A percentile compares a stretch with the other conserved stretches of the same genome.
These are phyloP conservation scores for Amaranthus palmeri DNA, from an alignment of 148 eudicot genomes.

Conservation along the genomic window DNA sequence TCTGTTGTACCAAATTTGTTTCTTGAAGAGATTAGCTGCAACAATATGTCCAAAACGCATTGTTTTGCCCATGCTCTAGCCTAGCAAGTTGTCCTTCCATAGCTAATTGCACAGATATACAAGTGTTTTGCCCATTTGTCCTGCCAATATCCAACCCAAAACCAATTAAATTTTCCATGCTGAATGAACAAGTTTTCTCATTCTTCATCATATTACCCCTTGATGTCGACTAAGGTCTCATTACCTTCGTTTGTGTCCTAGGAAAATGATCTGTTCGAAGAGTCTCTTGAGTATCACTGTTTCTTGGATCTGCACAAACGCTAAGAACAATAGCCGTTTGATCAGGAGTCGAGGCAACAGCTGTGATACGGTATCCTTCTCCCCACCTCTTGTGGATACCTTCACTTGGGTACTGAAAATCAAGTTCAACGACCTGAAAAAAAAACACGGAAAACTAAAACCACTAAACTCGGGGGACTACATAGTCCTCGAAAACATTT, in stretches of 20 bases:
- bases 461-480: background rate
- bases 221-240: too few species aligned
- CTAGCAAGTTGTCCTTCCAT: constrained; percentile 66
- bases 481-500: too few species aligned
- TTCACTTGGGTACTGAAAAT: constrained; percentile 94
- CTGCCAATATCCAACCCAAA: constrained; percentile 31
- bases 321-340: constrained; percentile 82
- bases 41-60: background rate
- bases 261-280: constrained; percentile 84
- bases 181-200: too few species aligned
- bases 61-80: background rate
- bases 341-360: constrained; percentile 77
- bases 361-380: constrained; percentile 73
- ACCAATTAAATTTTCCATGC: background rate
- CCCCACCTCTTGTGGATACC: constrained; percentile 89
- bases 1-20: constrained; percentile 19
- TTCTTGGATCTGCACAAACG: constrained; percentile 56
- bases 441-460: constrained; percentile 1
- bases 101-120: constrained; percentile 55
- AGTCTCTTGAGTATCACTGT: constrained; percentile 90
- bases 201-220: too few species aligned
- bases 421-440: constrained; percentile 77
- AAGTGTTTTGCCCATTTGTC: constrained; percentile 73
- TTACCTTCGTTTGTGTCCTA: constrained; percentile 79
- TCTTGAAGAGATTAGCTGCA: background rate